Evolutionary conservation across 2,329 filamentous ascomycete genomes (phyloP).

Genomic region (Ophiostoma himal-ulmi): DNA sequence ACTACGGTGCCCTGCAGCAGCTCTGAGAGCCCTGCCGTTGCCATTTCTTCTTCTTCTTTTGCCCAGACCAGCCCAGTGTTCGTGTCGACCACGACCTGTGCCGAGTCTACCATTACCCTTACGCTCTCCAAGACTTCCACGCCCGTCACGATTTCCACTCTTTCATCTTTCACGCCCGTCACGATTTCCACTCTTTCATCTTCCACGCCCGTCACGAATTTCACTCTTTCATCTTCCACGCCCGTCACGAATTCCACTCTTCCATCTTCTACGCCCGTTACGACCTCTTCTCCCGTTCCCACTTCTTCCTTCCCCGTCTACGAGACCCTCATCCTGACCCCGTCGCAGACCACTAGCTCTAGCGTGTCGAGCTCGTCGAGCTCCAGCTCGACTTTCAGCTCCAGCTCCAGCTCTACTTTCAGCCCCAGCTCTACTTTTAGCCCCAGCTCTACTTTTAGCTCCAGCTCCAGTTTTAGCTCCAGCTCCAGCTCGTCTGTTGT

Average conservation of each 20-base stretch:
- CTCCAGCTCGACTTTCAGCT: background rate
- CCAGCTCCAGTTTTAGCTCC: background rate
- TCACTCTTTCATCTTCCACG: slow-evolving; percentile 1
- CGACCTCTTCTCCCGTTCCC: background rate
- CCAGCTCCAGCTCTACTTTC: background rate
- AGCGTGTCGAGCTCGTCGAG: slow-evolving; percentile 10
- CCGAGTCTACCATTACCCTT: background rate
- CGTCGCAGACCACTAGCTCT: slow-evolving; percentile 9
- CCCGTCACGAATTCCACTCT: too few relatives aligned
- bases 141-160: background rate
- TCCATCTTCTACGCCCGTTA: background rate
- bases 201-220: slow-evolving; percentile 3
- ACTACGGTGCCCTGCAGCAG: background rate
- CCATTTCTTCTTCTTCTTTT: background rate
- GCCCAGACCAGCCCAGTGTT: background rate
- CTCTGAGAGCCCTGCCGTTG: background rate
- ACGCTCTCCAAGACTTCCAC: background rate
- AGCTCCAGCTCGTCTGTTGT: slow-evolving; percentile 7
- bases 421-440: background rate
- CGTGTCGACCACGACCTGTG: slow-evolving; percentile 7
- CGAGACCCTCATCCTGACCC: slow-evolving; percentile 3
- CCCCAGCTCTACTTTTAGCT: background rate
- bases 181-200: too few relatives aligned
- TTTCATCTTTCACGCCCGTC: background rate
- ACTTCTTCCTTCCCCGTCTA: background rate